Evolutionary conservation across 2,329 filamentous ascomycete species (phyloP).

Genomic region (Fusarium cicatricum): DNA sequence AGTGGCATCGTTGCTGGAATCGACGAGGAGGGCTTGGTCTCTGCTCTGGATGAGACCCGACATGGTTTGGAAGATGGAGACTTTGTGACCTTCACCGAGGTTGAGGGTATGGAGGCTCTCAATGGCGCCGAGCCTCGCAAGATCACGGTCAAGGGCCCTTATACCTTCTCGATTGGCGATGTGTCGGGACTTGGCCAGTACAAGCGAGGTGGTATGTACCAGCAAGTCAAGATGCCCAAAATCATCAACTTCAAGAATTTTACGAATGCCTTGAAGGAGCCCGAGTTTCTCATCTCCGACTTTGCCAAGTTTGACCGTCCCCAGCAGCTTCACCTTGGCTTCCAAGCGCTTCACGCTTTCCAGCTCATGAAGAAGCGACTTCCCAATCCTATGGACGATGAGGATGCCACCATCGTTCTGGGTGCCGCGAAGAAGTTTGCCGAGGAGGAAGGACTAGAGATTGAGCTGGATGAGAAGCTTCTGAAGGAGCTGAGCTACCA

Average conservation of each 20-base stretch:
- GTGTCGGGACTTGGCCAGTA: slow-evolving; percentile 89
- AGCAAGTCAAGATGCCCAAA: slow-evolving; percentile 99
- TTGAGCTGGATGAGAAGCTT: slow-evolving; percentile 89
- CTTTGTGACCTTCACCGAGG: slow-evolving; percentile 91
- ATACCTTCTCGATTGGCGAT: slow-evolving; percentile 96
- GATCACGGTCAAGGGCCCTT: slow-evolving; percentile 92
- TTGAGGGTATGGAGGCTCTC: slow-evolving; percentile 89
- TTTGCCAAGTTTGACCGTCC: slow-evolving; percentile 98
- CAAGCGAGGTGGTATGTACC: slow-evolving; percentile 86
- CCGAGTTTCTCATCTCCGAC: slow-evolving; percentile 90
- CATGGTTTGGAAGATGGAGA: slow-evolving; percentile 97
- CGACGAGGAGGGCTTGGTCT: slow-evolving; percentile 88
- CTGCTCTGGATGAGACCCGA: slow-evolving; percentile 90
- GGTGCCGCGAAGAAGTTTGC: slow-evolving; percentile 79
- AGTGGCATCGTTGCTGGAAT: slow-evolving; percentile 92
- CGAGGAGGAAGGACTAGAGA: slow-evolving; percentile 69
- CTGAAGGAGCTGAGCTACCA: slow-evolving; percentile 95
- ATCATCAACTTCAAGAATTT: slow-evolving; percentile 88
- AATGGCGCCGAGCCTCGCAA: slow-evolving; percentile 88
- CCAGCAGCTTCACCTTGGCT: slow-evolving; percentile 87
- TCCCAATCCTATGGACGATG: slow-evolving; percentile 83
- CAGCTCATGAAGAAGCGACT: slow-evolving; percentile 76
- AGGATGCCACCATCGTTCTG: slow-evolving; percentile 81
- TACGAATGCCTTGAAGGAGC: slow-evolving; percentile 79
- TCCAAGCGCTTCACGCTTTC: slow-evolving; percentile 92